Base-by-base conservation (phyloP, 163 green algal species). In the Scenedesmus sp. region DNA sequence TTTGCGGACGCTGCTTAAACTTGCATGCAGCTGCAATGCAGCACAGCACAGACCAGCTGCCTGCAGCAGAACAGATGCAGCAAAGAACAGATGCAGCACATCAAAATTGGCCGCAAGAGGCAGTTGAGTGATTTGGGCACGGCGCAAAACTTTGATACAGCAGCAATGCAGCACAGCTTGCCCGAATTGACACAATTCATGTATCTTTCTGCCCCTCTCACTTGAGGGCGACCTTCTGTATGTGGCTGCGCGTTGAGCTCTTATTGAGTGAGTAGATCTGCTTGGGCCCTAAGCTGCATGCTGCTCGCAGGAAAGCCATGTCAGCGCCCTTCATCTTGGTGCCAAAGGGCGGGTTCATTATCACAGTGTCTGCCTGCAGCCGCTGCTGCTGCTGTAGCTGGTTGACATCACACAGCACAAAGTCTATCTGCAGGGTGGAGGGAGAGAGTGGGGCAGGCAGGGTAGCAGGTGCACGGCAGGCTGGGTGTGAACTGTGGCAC, bases 301-400 rank as follows among this genome's bases (percentile, higher is more conserved):
- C 97, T 34, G 94, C 94, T 9, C 92, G n/a, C 79, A 99, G 93
- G 79, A 99, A 99, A 20, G 96, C 95, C 91, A 98, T 95, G 94
- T 99, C 98, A 2, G 96, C 97, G 3, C 98, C 98, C 92, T 99
- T 98, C 5, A 81, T 64, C 2, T 96, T 94, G 9, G 98, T 99
- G 16, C 98, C 98, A 95, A 99, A 99, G 9, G 98, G 98, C 16
- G 98, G 98, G 93, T 99, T 99, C 95, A 97, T 99, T 62, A 99
- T 94, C 0, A 99, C 98, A 0, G 95, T 98, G 93, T 99, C 97
- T 64, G 67, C 54, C 55, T 26, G 82, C 20, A 91, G 84, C 62
- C 62, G 90, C 62, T 46, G 85, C 73, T 84, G 67, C 62, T 34
- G 46, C 13, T 84, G 88, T 26, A 97, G 79, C 60, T 92, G 86